Conservation (phyloP, 2,329 filamentous ascomycete genomes). For the Hypomyces rosellus region DNA sequence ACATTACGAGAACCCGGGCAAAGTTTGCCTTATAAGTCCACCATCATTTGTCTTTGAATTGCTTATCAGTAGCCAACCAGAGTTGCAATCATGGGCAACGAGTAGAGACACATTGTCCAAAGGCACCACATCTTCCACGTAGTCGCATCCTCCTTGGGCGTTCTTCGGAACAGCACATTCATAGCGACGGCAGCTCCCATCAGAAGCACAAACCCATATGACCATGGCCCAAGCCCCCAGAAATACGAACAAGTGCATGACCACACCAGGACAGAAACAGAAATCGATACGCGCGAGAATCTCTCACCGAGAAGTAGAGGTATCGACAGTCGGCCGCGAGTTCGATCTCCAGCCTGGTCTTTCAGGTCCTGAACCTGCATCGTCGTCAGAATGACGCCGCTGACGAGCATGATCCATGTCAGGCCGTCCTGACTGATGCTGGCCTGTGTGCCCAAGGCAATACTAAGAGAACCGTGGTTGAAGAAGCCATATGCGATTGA, state of each 20-base stretch:
- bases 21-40: too few relatives aligned
- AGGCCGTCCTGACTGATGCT: conserved; percentile 3
- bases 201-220: not conserved
- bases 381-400: conserved; percentile 16
- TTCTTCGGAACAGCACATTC: not conserved
- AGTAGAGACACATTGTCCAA: not conserved
- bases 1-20: too few relatives aligned
- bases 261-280: not conserved
- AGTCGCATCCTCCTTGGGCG: not conserved
- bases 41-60: too few relatives aligned
- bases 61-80: too few relatives aligned
- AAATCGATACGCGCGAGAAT: conserved; percentile 7
- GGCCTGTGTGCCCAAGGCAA: conserved; percentile 5
- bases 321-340: conserved; percentile 12
- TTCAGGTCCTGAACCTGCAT: conserved; percentile 18
- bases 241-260: not conserved
- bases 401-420: conserved; percentile 12
- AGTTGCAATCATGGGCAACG: not conserved
- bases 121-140: not conserved
- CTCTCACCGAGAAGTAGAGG: conserved; percentile 9
- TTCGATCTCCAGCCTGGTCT: conserved; percentile 16
- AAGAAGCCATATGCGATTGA: conserved; percentile 12
- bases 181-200: not conserved
- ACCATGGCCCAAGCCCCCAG: conserved; percentile 2
- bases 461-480: conserved; percentile 8